These are phyloP conservation scores for Cryptomeria japonica DNA, from an alignment of 75 land plant species.

Conservation along the genomic window DNA sequence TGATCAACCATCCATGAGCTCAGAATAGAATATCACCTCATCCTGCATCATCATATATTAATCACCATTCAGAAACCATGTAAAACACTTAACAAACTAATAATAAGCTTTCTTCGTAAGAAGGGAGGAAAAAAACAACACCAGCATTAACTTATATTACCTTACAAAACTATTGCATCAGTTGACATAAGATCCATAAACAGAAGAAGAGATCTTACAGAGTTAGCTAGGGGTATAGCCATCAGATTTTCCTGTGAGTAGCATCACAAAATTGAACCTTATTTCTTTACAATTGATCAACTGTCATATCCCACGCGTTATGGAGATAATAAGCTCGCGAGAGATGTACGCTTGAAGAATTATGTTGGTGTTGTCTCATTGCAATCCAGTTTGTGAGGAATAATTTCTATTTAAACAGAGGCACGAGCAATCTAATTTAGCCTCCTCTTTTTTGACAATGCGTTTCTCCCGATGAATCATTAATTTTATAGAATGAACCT, in stretches of 20 bases:
- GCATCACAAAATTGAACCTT: background rate
- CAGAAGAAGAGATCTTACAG: background rate
- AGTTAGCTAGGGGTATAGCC: background rate
- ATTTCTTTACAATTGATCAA: constrained; percentile 1
- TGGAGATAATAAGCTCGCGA: background rate
- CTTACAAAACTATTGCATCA: background rate
- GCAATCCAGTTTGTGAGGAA: background rate
- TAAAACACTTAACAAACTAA: background rate
- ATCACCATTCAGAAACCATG: background rate
- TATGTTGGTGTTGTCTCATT: background rate
- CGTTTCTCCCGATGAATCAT: constrained; percentile 80
- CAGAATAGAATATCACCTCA: background rate
- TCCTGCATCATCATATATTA: constrained; percentile 2
- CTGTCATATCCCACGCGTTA: background rate
- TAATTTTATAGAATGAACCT: constrained; percentile 63
- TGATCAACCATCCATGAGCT: background rate
- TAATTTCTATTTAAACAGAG: constrained; percentile 40
- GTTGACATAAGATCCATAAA: too few relatives aligned
- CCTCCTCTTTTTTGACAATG: constrained; percentile 35
- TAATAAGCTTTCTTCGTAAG: background rate
- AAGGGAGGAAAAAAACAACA: background rate
- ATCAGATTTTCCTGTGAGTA: background rate
- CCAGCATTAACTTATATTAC: too few relatives aligned
- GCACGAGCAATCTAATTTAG: constrained; percentile 49
- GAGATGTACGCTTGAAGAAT: background rate